Evolutionary conservation across 768 basidiomycete species (phyloP).

Genomic region (Leccinellum rugosiceps): DNA sequence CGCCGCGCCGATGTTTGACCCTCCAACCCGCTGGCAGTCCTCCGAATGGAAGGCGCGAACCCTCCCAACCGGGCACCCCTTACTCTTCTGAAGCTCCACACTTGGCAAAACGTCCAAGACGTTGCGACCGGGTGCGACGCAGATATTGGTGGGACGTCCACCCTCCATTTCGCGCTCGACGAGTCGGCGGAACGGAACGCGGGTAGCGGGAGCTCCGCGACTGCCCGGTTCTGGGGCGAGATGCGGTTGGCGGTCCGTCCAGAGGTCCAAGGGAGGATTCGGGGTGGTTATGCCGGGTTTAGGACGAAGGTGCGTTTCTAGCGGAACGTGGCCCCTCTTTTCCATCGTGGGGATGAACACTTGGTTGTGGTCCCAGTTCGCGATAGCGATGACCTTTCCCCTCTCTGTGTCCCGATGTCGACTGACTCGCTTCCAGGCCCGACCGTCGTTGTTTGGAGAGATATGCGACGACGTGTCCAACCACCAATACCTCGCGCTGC

Average conservation of each 20-base stretch:
- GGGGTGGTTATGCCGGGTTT: slow-evolving; percentile 90
- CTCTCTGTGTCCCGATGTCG: background rate
- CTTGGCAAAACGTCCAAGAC: slow-evolving; percentile 51
- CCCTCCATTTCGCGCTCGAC: slow-evolving; percentile 73
- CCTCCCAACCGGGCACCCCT: slow-evolving; percentile 57
- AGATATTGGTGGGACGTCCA: slow-evolving; percentile 84
- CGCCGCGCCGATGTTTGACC: slow-evolving; percentile 10
- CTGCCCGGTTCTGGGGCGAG: slow-evolving; percentile 75
- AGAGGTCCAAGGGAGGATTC: slow-evolving; percentile 62
- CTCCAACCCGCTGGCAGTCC: slow-evolving; percentile 40
- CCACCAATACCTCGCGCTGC: slow-evolving; percentile 78
- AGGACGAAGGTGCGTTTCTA: slow-evolving; percentile 64
- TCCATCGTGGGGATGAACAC: too few relatives aligned
- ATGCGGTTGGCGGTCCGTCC: slow-evolving; percentile 69
- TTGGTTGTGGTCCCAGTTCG: background rate
- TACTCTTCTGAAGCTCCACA: slow-evolving; percentile 64
- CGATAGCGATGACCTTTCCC: background rate
- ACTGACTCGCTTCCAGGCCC: slow-evolving; percentile 39
- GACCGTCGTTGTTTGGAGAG: slow-evolving; percentile 86
- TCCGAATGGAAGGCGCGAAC: slow-evolving; percentile 77
- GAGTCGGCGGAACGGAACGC: slow-evolving; percentile 44
- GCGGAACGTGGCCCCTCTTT: background rate
- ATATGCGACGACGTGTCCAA: slow-evolving; percentile 79
- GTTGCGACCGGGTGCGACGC: slow-evolving; percentile 81
- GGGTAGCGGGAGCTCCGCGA: slow-evolving; percentile 46